phyloP scores from a whole-genome alignment of 495 filamentous ascomycete species.

The Cairneyella variabilis region DNA sequence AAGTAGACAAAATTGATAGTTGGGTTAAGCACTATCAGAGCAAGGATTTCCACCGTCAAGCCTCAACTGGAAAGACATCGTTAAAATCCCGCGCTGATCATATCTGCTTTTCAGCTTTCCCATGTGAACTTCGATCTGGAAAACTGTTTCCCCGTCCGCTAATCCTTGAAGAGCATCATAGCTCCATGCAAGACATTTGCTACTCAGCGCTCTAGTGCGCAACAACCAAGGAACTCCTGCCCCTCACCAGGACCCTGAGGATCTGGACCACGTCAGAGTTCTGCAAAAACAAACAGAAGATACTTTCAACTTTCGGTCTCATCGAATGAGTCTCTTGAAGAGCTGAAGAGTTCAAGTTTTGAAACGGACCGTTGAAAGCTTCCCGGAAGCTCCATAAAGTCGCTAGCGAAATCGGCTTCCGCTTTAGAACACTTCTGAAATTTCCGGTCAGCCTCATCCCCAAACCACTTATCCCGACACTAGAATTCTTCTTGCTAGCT shows the following conservation, averaged over 20 bases:
- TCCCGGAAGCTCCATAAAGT: too few species aligned
- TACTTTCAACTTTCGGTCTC: too few species aligned
- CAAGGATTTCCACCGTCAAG: background rate
- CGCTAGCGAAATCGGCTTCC: too few species aligned
- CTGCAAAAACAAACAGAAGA: too few species aligned
- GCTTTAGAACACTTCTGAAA: too few species aligned
- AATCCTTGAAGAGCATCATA: background rate
- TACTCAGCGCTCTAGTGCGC: background rate
- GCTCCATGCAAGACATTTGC: background rate
- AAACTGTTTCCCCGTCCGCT: background rate
- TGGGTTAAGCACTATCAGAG: background rate
- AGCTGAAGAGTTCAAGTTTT: too few species aligned
- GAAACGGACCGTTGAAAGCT: too few species aligned
- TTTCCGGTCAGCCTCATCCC: too few species aligned
- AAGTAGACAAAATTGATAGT: background rate
- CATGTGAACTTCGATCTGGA: background rate
- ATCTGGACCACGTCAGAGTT: background rate
- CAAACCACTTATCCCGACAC: too few species aligned
- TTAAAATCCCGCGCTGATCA: background rate
- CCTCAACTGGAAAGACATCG: background rate
- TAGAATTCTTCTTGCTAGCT: too few species aligned
- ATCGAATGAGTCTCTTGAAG: too few species aligned
- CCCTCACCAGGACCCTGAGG: background rate
- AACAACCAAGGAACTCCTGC: too few species aligned
- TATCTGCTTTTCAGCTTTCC: background rate